phyloP scores from a whole-genome alignment of 129 eudicot species.

The Lactuca saligna region DNA sequence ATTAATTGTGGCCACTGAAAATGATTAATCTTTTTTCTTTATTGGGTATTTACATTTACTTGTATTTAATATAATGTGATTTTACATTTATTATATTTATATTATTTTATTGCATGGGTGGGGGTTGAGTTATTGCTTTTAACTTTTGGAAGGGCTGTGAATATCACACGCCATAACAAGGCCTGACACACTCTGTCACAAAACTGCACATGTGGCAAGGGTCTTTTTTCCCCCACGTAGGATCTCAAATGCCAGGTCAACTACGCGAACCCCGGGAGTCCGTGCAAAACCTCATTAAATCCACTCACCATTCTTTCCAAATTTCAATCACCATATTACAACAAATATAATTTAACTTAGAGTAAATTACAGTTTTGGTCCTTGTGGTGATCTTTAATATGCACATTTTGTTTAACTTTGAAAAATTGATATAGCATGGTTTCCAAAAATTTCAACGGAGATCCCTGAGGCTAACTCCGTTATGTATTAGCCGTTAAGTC shows the following conservation, averaged over 20 bases:
- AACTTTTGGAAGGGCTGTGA: conserved; percentile 6
- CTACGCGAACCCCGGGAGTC: background rate
- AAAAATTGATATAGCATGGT: no score
- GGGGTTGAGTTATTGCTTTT: background rate
- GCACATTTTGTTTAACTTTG: no score
- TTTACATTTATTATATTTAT: background rate
- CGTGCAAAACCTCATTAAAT: background rate
- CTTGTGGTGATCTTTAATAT: no score
- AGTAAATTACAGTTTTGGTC: no score
- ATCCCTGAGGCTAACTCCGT: no score
- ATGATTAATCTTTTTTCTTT: background rate
- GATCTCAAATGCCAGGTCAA: background rate
- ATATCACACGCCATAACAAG: conserved; percentile 3
- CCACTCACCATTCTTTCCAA: background rate
- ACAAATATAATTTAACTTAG: no score
- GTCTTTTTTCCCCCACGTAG: background rate
- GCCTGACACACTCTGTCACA: conserved; percentile 4
- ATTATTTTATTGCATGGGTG: background rate
- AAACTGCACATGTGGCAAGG: background rate
- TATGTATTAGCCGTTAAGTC: no score
- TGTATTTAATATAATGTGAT: background rate
- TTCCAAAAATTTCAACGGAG: no score
- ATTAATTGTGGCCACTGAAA: background rate
- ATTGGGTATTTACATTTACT: background rate
- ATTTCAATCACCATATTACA: no score